Percentiles rank a stretch among this genome's conserved stretches.
Evolutionary conservation across 805 yeast species (phyloP).

Genomic region (Candida bentonensis): DNA sequence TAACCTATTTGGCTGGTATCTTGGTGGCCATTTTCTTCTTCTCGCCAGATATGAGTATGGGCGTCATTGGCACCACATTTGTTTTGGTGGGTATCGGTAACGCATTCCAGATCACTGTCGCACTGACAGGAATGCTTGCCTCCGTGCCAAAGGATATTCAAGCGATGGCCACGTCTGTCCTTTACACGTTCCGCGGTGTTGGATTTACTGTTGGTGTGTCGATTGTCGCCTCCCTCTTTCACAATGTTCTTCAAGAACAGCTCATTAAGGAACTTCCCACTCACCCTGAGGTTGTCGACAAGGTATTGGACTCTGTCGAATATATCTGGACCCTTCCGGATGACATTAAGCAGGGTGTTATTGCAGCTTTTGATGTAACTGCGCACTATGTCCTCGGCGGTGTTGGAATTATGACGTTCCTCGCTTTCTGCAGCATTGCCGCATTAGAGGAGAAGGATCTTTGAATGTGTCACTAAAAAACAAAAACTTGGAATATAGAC

Average conservation of each 20-base stretch:
- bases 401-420: background rate
- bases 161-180: conserved; percentile 80
- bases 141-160: conserved; percentile 57
- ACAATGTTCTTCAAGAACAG: conserved; percentile 26
- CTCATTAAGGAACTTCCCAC: conserved; percentile 19
- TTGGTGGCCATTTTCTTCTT: conserved; percentile 22
- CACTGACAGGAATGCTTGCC: conserved; percentile 61
- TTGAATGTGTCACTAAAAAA: no score
- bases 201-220: conserved; percentile 77
- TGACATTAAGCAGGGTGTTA: conserved; percentile 23
- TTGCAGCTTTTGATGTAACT: conserved; percentile 29
- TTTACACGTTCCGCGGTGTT: conserved; percentile 74
- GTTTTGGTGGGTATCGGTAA: conserved; percentile 53
- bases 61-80: conserved; percentile 41
- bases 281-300: conserved; percentile 5
- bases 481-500: no score
- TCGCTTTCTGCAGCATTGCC: background rate
- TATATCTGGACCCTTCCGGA: conserved; percentile 31
- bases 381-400: conserved; percentile 28
- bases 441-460: background rate
- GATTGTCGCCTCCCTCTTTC: conserved; percentile 53
- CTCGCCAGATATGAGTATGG: conserved; percentile 33
- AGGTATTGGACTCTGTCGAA: conserved; percentile 31
- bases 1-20: conserved; percentile 27
- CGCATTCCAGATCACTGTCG: conserved; percentile 53